phyloP scores from a whole-genome alignment of 306 rosid species.

The Rosa chinensis region DNA sequence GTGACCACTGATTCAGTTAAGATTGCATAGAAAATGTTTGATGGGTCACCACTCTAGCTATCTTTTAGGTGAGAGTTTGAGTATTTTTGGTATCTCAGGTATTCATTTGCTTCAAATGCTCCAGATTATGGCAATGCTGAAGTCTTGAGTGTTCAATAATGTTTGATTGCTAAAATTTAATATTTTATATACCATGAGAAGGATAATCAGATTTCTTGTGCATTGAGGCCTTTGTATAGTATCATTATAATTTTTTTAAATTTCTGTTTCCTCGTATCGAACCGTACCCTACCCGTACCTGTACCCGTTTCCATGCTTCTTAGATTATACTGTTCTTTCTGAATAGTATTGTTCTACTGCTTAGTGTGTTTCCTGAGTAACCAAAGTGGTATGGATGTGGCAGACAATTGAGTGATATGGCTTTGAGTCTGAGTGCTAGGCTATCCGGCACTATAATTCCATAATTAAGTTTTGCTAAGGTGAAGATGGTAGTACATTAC shows the following conservation, averaged over 20 bases:
- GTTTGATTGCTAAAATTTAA: background rate
- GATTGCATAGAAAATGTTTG: background rate
- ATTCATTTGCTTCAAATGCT: background rate
- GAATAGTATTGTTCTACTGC: background rate
- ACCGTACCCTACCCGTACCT: too few relatives aligned
- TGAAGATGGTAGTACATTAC: background rate
- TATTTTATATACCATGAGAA: background rate
- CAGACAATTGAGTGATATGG: background rate
- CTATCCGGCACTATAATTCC: background rate
- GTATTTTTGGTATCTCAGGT: background rate
- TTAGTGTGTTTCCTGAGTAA: background rate
- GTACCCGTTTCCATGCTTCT: too few relatives aligned
- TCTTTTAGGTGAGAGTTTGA: background rate
- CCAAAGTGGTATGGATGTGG: background rate
- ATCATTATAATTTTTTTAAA: background rate
- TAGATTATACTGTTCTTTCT: background rate
- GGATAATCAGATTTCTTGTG: background rate
- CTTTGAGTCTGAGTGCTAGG: background rate
- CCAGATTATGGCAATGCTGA: background rate
- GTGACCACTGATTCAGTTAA: background rate
- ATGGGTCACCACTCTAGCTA: background rate
- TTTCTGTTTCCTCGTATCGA: too few relatives aligned
- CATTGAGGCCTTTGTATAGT: background rate
- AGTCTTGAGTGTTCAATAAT: background rate
- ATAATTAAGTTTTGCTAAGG: background rate